These are phyloP conservation scores for Lichtheimia corymbifera DNA, from an alignment of 371 early-diverging fungal genomes.

Conservation along the genomic window DNA sequence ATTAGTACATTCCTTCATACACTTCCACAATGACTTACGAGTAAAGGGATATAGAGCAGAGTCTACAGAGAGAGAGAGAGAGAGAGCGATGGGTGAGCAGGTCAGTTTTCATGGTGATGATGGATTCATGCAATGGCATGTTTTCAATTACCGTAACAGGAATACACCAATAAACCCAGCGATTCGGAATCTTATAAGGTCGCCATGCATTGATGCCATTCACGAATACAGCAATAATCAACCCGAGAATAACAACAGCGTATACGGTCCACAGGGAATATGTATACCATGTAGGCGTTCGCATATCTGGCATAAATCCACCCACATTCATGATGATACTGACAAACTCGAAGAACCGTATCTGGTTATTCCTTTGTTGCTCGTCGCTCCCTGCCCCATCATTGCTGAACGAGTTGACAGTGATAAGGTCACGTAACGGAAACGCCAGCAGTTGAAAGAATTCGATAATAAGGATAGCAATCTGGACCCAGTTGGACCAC, in stretches of 20 bases:
- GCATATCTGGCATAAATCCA: constrained; percentile 52
- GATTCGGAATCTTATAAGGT: constrained; percentile 44
- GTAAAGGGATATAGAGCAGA: constrained; percentile 46
- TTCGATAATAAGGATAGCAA: constrained; percentile 59
- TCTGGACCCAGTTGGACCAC: constrained; percentile 61
- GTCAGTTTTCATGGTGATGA: neutral
- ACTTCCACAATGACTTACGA: constrained; percentile 23
- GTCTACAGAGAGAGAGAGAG: too few species aligned
- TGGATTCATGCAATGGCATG: neutral
- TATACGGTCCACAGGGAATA: constrained; percentile 52
- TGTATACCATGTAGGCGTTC: constrained; percentile 52
- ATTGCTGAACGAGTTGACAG: constrained; percentile 28
- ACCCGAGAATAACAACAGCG: constrained; percentile 25
- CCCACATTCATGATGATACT: constrained; percentile 43
- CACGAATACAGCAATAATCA: constrained; percentile 32
- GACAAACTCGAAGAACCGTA: constrained; percentile 25
- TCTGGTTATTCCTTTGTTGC: constrained; percentile 2
- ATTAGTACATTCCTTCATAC: too few species aligned
- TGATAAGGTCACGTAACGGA: constrained; percentile 56
- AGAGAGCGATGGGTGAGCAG: too few species aligned
- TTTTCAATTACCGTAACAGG: constrained; percentile 52
- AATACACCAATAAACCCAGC: constrained; percentile 64
- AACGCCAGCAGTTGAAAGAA: constrained; percentile 61
- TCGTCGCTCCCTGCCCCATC: neutral
- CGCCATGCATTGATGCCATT: constrained; percentile 40